These are phyloP conservation scores for Cornus florida DNA, from an alignment of 148 eudicot species.

Conservation along the genomic window DNA sequence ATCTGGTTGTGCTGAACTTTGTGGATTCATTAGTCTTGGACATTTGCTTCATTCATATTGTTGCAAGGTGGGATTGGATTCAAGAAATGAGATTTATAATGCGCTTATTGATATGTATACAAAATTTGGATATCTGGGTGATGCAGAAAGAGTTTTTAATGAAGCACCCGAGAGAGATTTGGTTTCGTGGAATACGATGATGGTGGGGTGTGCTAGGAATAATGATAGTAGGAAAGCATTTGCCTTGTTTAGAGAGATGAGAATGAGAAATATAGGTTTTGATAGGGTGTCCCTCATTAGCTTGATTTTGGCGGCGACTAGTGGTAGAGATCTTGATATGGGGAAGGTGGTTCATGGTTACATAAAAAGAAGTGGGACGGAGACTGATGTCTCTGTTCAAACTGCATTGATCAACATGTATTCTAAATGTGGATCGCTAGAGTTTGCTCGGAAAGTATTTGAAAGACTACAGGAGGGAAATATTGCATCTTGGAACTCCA, in stretches of 20 bases:
- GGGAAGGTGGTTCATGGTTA: conserved; percentile 21
- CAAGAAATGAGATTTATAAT: conserved; percentile 16
- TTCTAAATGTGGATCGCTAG: conserved; percentile 9
- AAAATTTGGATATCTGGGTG: conserved; percentile 8
- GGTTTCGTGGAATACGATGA: conserved; percentile 25
- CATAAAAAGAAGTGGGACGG: conserved; percentile 12
- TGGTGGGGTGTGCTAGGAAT: conserved; percentile 13
- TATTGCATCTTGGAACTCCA: conserved; percentile 25
- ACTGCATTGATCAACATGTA: conserved; percentile 28
- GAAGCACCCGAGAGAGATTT: conserved; percentile 16
- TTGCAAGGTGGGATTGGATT: conserved; percentile 18
- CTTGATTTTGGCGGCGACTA: conserved; percentile 18
- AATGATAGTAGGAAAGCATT: conserved; percentile 10
- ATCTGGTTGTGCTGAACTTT: conserved; percentile 21
- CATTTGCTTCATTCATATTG: conserved; percentile 21
- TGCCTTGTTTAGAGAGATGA: conserved; percentile 19
- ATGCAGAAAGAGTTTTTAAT: conserved; percentile 17
- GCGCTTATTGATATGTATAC: conserved; percentile 21
- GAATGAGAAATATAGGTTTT: background rate
- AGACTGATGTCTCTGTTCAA: conserved; percentile 12
- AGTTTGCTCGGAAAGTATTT: conserved; percentile 16
- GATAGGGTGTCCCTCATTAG: conserved; percentile 23
- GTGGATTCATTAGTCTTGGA: conserved; percentile 6
- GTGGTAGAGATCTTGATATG: background rate
- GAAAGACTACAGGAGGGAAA: conserved; percentile 15